phyloP scores from a whole-genome alignment of 345 rosid genomes.

The Syzygium aqueum region DNA sequence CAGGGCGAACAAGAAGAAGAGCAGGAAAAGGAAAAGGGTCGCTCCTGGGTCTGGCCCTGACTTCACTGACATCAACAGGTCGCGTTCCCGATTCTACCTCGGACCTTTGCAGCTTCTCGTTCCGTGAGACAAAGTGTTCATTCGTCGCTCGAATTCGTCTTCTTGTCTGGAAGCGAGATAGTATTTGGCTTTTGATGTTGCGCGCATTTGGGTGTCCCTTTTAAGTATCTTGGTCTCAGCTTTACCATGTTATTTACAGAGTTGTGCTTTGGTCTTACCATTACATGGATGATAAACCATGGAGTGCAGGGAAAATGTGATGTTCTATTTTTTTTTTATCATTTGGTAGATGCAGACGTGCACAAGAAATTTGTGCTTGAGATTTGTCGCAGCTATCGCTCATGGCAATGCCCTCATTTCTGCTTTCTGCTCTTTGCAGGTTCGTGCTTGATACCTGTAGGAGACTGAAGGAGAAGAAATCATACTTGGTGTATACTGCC shows the following conservation, averaged over 20 bases:
- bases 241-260: background rate
- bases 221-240: background rate
- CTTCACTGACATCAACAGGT: constrained; percentile 59
- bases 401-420: background rate
- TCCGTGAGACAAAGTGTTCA: background rate
- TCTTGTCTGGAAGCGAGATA: background rate
- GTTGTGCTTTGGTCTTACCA: background rate
- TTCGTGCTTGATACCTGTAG: constrained; percentile 78
- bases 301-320: background rate
- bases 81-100: background rate
- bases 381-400: no score
- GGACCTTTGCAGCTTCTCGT: background rate
- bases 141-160: background rate
- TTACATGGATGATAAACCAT: background rate
- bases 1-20: constrained; percentile 39
- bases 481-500: constrained; percentile 87
- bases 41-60: constrained; percentile 17
- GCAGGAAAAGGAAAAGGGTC: constrained; percentile 30
- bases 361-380: background rate
- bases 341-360: background rate
- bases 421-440: constrained; percentile 24
- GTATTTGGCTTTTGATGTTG: background rate
- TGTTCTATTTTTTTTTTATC: background rate
- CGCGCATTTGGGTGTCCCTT: background rate
- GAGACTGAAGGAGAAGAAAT: constrained; percentile 78